A percentile compares a stretch with the other conserved stretches of the same genome.
Evolutionary conservation across 176 grass and related monocot genomes (phyloP).

Genomic region (Carex kokanica): DNA sequence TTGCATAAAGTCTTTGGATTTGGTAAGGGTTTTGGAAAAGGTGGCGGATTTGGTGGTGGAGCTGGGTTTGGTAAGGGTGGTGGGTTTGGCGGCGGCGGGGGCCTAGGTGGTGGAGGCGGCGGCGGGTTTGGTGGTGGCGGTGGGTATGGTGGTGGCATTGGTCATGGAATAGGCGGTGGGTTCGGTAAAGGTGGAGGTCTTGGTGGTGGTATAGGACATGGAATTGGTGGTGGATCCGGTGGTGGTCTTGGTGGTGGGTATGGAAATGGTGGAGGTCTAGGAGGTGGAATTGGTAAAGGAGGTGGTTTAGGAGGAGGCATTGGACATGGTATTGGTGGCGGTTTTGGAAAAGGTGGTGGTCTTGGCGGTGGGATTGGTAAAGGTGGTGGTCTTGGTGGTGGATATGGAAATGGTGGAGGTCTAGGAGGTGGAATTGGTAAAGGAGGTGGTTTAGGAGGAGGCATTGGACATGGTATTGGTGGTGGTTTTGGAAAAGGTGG

Average conservation of each 20-base stretch:
- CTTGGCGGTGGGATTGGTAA: too few relatives aligned
- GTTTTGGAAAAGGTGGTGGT: too few relatives aligned
- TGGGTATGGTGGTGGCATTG: conserved; percentile 1
- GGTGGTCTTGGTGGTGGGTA: conserved; percentile 12
- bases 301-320: conserved; percentile 22
- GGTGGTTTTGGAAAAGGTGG: conserved; percentile 23
- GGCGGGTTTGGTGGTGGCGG: conserved; percentile 25
- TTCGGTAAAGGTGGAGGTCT: conserved; percentile 20
- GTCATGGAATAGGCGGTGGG: conserved; percentile 23
- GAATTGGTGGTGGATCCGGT: conserved; percentile 22
- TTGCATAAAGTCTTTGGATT: conserved; percentile 55
- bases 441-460: conserved; percentile 18
- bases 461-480: conserved; percentile 21
- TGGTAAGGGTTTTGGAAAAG: conserved; percentile 40
- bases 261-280: conserved; percentile 14
- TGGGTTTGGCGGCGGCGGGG: conserved; percentile 11
- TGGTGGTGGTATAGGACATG: conserved; percentile 6
- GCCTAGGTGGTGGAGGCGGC: conserved; percentile 26
- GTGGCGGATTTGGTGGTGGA: conserved; percentile 9
- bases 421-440: conserved; percentile 22
- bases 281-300: conserved; percentile 21
- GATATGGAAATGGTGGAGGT: neutral
- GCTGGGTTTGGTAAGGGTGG: conserved; percentile 25
- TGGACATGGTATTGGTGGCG: conserved; percentile 18
- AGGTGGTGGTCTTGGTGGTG: too few relatives aligned